Evolutionary conservation across 495 filamentous ascomycete species (phyloP), one percentile per base, ranked within the genome.

Genomic region (Daldinia decipiens): DNA sequence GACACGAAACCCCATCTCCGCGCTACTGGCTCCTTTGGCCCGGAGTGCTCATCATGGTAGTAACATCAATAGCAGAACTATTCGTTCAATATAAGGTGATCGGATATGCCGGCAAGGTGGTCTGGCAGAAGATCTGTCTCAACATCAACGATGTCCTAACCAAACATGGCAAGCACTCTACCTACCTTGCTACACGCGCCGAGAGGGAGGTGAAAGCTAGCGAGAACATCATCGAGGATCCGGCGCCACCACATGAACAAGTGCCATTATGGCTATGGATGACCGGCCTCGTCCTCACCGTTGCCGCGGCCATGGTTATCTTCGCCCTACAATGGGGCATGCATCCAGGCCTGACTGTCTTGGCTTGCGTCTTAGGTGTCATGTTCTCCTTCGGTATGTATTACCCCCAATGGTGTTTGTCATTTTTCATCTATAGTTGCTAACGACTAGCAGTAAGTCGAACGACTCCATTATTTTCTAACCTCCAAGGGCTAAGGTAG

Each of bases 1-100:
- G 81, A 63, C 78, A 81, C 59, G 77, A 84, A 56, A 76, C 76
- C 3, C 88, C 88, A 1, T 85, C 82, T 5, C 88, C 88, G 15
- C 80, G 88, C 6, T 91, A 89, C 71, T 91, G 89, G 88, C 79
- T 91, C 0, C 78, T 91, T 5, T 91, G 88, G 88, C 88, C 88
- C 32, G 83, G 88, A 67, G 89, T 91, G 24, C 81, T 90, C 77
- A 78, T 86, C 65, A 89, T 91, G 86, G 84, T 91, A 53, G 86
- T 81, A 55, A 79, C 82, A 8, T 88, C 86, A 15, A 86, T 91
- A 74, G 85, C 86, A 24, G 87, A 91, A 75, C 80, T 90, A 15
- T 78, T 84, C 19, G 79, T 89, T 15, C 87, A 91, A 68, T 90
- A 86, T 73, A 87, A 86, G 72, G 82, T 89, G 53, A 83, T 91